Evolutionary conservation across 768 basidiomycete species (phyloP), one percentile per base, ranked within the genome.

Genomic region (Collybia sordida): DNA sequence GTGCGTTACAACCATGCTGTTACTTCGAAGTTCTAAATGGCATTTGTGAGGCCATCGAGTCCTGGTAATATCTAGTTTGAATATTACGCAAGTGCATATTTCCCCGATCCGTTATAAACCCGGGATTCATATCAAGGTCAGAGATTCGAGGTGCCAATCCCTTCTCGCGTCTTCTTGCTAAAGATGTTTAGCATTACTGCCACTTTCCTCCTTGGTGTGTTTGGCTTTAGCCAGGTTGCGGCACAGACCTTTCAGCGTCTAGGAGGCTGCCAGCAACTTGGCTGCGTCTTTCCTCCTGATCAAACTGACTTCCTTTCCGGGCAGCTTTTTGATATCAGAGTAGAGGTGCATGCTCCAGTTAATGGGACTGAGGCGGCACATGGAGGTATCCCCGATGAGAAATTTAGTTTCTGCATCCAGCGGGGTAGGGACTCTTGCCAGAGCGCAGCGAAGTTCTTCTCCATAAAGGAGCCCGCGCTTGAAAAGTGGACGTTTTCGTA

Each of bases 401-500:
- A 64, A 39, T 74, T 76, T 56, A 65, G 59, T 3, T 65, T 75
- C 35, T 73, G 72, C 50, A 67, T 74, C 36, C 68, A 69, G 51
- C 59, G 58, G 25, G 68, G 60, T 1, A 58, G 63, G 25, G 66
- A 63, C 25, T n/a, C 50, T 4, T 74, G 72, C 43, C 52, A 61
- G 44, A 66, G 72, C 47, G 72, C 64, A 2, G 57, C 64, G 1
- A 60, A 64, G 50, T 72, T 70, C 59, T 75, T 75, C 58, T 59
- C 59, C 15, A 57, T 73, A 42, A 42, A 57, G 22, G 63, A 67
- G 17, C 60, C 68, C 4, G 44, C 46, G 18, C 47, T 75, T 45
- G 73, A 74, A 56, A 72, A 70, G 37, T 75, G 72, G 73, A 58
- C 61, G 11, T 74, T 74, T 60, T 60, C 63, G 74, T 73, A 50